Evolutionary conservation across 2,329 filamentous ascomycete species (phyloP), one percentile per base, ranked within the genome.

Genomic region (Fusarium continuum): DNA sequence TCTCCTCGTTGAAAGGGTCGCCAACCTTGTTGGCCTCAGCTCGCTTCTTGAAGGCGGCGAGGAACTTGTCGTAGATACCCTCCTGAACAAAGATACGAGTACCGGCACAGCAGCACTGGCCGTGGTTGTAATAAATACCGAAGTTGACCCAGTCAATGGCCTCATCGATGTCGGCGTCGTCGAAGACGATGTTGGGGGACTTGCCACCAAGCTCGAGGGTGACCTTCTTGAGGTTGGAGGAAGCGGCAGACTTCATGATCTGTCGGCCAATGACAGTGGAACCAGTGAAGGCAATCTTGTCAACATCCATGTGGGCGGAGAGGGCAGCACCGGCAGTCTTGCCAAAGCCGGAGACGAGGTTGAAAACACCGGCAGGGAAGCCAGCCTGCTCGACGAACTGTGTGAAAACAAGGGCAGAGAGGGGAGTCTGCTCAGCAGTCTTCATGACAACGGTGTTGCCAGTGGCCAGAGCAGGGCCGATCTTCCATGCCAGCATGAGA

Each of bases 61-160:
- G 78, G 79, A 96, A 96, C 82, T 92, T 89, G 82, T 96, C 92
- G 81, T 95, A 93, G 78, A 96, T 90, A 61, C 83, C 82, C 73
- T 95, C 91, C 77, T 96, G 91, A 48, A 96, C 92, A 79, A 92
- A 93, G 76, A 96, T 85, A 73, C 92, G 89, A 62, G 90, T 92
- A 67, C 91, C 91, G 61, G 91, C 91, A 74, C 90, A 92, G 82
- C 85, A 88, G 79, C 79, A 83, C 76, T 88, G 85, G 70, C 85
- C 85, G 75, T 87, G 85, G 81, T 88, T 88, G 79, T 75, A 87
- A 80, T 85, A 88, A 73, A 88, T 87, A 62, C 85, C 85, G 64
- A 86, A 86, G 82, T 91, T 92, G 80, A 90, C 89, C 89, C 90
- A 92, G 57, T 87, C 86, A 76, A 92, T 88, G 72, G 90, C 87